Conservation (phyloP, 805 yeast genomes). For the Saturnispora silvae region DNA sequence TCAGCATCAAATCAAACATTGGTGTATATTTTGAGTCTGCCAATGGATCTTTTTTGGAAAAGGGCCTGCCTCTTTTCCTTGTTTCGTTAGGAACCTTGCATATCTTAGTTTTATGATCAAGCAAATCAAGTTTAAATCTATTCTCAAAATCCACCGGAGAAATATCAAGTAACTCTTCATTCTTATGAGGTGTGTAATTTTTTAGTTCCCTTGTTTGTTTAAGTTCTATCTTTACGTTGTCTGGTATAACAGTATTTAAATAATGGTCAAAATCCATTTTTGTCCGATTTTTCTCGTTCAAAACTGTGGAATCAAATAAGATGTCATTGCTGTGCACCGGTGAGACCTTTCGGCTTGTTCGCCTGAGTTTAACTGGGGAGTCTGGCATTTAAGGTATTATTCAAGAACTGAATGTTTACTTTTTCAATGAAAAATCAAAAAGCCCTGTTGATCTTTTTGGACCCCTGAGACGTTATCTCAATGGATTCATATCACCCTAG, state of each 20-base stretch:
- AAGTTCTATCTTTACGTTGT: constrained; percentile 16
- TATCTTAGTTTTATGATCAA: constrained; percentile 13
- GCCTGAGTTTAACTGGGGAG: neutral
- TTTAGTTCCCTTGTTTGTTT: constrained; percentile 1
- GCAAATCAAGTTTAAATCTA: constrained; percentile 12
- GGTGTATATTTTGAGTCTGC: constrained; percentile 32
- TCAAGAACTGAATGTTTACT: no score
- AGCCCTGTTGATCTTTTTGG: no score
- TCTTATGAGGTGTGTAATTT: neutral
- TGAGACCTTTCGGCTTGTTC: neutral
- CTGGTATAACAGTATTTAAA: constrained; percentile 18
- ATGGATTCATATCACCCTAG: no score
- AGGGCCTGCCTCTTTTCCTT: neutral
- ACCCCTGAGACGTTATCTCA: no score
- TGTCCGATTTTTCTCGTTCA: constrained; percentile 3
- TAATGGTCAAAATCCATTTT: constrained; percentile 29
- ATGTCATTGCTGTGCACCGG: neutral
- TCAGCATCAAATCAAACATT: constrained; percentile 50
- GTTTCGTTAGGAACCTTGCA: constrained; percentile 1
- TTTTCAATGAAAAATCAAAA: no score
- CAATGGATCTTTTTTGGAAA: constrained; percentile 33
- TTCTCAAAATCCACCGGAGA: constrained; percentile 5
- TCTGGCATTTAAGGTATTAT: no score
- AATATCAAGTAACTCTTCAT: neutral
- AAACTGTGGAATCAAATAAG: constrained; percentile 1